Base-by-base conservation (phyloP, 2,329 filamentous ascomycete species). In the Exophiala sp. region DNA sequence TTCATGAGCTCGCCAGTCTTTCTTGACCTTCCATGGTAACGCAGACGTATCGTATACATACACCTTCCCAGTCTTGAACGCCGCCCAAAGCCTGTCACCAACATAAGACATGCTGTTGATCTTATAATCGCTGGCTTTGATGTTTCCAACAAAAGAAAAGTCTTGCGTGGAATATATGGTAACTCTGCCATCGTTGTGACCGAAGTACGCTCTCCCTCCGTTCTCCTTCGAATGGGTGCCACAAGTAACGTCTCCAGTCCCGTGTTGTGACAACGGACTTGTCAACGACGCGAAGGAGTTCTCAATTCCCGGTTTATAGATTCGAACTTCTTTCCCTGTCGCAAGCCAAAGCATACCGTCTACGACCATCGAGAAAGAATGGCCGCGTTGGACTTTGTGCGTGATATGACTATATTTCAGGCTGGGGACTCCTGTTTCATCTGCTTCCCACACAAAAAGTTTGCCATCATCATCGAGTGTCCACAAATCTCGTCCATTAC, bases 1-100 rank as follows among this genome's bases (percentile, higher is more conserved):
- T 5, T 89, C 85, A 67, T 97, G 94, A 2, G 90, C 92, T 60
- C 86, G 84, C 92, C 94, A 99, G 66, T 97, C 92, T 69, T 99
- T 99, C 72, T 89, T 86, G 21, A 95, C 84, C 16, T 80, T 80
- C 94, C 94, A 99, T 0, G 92, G 92, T n/a, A 81, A 84, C 29
- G 83, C 80, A 8, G 77, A 81, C 9, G 89, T 87, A 69, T 99
- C 91, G 70, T 96, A 99, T 6, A 97, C 88, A 65, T 90, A 94
- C 32, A 96, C 84, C 79, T 87, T 95, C 12, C 94, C 94, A 0
- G 89, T 96, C 69, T 92, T 96, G 74, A 91, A 97, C 2, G 87
- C 92, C 24, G 91, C 90, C 94, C 94, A 99, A 0, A 99, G 77
- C 65, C 89, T 82, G 56, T 85, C 81, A 4, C 91, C 91, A 2